These are phyloP conservation scores for Circinella umbellata DNA, from an alignment of 371 early-diverging fungal species.

Conservation along the genomic window DNA sequence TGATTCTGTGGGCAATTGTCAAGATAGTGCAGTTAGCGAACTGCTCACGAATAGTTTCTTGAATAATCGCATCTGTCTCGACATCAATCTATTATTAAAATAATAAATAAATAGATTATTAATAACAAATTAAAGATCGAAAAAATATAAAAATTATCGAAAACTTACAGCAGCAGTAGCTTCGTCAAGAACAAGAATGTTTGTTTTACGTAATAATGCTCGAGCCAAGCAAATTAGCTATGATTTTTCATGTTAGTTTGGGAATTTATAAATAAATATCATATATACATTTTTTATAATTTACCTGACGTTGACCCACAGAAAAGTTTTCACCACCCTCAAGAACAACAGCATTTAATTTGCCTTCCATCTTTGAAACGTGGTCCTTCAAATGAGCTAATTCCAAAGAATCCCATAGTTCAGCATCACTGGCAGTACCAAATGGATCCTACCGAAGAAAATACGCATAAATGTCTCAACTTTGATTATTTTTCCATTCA, in stretches of 20 bases:
- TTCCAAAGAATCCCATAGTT: constrained; percentile 85
- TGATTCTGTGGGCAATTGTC: constrained; percentile 93
- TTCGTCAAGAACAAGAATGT: constrained; percentile 88
- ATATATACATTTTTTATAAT: background rate
- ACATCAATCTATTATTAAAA: constrained; percentile 70
- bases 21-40: constrained; percentile 88
- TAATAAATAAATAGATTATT: background rate
- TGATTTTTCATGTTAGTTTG: background rate
- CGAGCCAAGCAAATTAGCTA: constrained; percentile 86
- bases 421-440: constrained; percentile 66
- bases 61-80: constrained; percentile 82
- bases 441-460: constrained; percentile 72
- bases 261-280: too few species aligned
- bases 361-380: constrained; percentile 64
- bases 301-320: constrained; percentile 82
- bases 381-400: constrained; percentile 71
- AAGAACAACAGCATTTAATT: constrained; percentile 70
- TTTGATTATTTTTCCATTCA: background rate
- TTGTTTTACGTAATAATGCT: constrained; percentile 76
- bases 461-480: background rate
- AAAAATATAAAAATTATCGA: background rate
- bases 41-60: constrained; percentile 87
- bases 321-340: constrained; percentile 87
- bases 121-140: too few species aligned
- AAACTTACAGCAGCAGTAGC: constrained; percentile 80